A percentile compares a stretch with the other conserved stretches of the same genome.
These are phyloP conservation scores for Chara braunii DNA, from an alignment of 139 green algal species.

Conservation along the genomic window DNA sequence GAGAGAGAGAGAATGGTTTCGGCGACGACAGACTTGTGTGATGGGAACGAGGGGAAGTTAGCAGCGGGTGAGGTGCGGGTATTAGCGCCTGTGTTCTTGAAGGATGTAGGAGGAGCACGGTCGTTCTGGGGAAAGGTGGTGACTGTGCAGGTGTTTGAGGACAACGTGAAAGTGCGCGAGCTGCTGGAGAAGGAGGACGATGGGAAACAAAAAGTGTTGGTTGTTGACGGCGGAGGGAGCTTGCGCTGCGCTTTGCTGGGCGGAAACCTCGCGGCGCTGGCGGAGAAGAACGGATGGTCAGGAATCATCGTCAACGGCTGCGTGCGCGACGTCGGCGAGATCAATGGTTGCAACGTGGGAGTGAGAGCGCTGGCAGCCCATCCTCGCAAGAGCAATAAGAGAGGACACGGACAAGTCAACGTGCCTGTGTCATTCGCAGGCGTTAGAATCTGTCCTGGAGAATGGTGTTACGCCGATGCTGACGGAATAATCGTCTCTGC, in stretches of 20 bases:
- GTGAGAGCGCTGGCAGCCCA: conserved; percentile 23
- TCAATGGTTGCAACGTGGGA: conserved; percentile 45
- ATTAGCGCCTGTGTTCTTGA: conserved; percentile 4
- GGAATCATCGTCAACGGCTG: conserved; percentile 90
- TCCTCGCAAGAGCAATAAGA: conserved; percentile 28
- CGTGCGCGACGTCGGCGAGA: conserved; percentile 84
- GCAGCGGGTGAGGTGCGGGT: conserved; percentile 16
- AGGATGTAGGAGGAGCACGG: not conserved
- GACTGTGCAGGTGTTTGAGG: conserved; percentile 29
- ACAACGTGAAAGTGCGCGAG: conserved; percentile 27
- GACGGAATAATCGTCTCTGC: conserved; percentile 21
- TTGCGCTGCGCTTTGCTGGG: conserved; percentile 85
- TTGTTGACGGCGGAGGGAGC: conserved; percentile 66
- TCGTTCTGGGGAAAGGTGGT: conserved; percentile 8
- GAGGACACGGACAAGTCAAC: conserved; percentile 13
- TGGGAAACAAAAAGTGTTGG: conserved; percentile 7
- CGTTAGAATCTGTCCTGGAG: conserved; percentile 3
- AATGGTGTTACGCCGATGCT: conserved; percentile 20
- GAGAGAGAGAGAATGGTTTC: too few species aligned
- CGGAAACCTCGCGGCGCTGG: conserved; percentile 72
- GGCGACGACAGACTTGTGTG: conserved; percentile 30
- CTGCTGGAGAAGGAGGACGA: conserved; percentile 9
- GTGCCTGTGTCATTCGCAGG: conserved; percentile 13
- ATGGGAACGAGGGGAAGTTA: conserved; percentile 21
- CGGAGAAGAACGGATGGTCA: conserved; percentile 76